Base-by-base conservation (phyloP, 208 protist genomes). In the Leishmania turanica region DNA sequence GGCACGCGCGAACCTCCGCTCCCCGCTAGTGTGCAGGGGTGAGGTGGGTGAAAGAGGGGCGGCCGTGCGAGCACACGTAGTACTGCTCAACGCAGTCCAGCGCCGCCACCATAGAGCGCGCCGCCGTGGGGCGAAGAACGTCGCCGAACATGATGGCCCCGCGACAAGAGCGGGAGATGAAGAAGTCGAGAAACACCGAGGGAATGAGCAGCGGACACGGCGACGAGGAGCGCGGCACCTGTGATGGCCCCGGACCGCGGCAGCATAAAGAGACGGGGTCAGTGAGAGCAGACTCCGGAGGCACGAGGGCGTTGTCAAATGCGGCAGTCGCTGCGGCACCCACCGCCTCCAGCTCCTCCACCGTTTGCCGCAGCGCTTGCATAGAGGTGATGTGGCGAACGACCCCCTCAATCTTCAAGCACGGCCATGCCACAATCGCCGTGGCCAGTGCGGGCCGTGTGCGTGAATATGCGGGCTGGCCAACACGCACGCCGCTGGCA, bases 111-210 rank as follows among this genome's bases (percentile, higher is more conserved):
- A 87, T 78, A 40, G 77, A 68, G 4, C 79, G 84, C 37, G 82
- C 82, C 8, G 84, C 73, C 6, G 45, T 34, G n/a, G 82, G 42
- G 31, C 69, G 81, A 15, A 97, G 75, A 9, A 60, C 31, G 62
- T 97, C 90, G 13, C 92, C 92, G 75, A 97, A 94, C 91, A 95
- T 94, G 78, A 97, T 70, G 17, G 93, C 93, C 0, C 93, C 93
- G 5, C 93, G 91, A 73, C 93, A 97, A 11, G 91, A 94, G 75
- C 93, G 90, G 0, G 91, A 92, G 54, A 97, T 80, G 42, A 97
- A 84, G 76, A 95, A 95, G 40, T 88, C 58, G 5, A 95, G 83
- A 49, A 95, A 84, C 17, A 86, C 80, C 8, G 93, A 93, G 8
- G 91, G 90, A 21, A 94, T 64, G 27, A 92, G 71, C 42, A 69